These are phyloP conservation scores for Fusarium torulosum DNA, from an alignment of 2,329 filamentous ascomycete species.

Conservation along the genomic window DNA sequence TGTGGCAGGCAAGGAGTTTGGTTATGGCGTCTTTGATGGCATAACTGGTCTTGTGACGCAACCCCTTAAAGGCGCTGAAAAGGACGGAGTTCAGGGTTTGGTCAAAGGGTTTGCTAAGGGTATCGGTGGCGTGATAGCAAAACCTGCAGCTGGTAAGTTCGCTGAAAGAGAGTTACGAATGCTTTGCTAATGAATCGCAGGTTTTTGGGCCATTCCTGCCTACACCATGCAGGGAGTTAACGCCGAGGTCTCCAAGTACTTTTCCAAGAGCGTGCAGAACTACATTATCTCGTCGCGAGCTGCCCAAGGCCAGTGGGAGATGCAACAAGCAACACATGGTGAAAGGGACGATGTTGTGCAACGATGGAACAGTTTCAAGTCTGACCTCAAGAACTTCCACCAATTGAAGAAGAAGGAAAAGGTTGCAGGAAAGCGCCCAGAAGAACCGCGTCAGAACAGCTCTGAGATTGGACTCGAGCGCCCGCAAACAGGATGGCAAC, in stretches of 20 bases:
- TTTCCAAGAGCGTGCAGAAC: conserved; percentile 78
- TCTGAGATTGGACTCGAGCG: conserved; percentile 43
- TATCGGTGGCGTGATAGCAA: conserved; percentile 82
- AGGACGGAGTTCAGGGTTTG: conserved; percentile 68
- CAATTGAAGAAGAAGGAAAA: conserved; percentile 63
- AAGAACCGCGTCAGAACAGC: conserved; percentile 29
- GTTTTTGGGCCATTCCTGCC: conserved; percentile 78
- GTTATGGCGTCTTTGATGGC: conserved; percentile 83
- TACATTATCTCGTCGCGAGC: conserved; percentile 85
- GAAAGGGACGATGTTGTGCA: conserved; percentile 74
- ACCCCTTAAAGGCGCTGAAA: conserved; percentile 71
- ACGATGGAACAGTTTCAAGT: conserved; percentile 72
- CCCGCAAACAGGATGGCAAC: conserved; percentile 61
- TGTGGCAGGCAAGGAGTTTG: conserved; percentile 83
- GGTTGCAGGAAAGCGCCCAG: conserved; percentile 52
- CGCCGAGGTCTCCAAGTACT: conserved; percentile 78
- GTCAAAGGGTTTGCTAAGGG: conserved; percentile 86
- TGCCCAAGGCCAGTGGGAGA: conserved; percentile 78
- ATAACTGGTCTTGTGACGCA: conserved; percentile 85
- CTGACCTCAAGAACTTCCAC: conserved; percentile 72
- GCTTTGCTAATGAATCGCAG: conserved; percentile 44
- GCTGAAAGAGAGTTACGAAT: background rate
- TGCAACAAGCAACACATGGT: conserved; percentile 63
- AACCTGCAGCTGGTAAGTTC: conserved; percentile 79
- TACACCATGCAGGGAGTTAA: conserved; percentile 88